Base-by-base conservation (phyloP, 2,329 filamentous ascomycete genomes). In the Botryotinia convoluta region DNA sequence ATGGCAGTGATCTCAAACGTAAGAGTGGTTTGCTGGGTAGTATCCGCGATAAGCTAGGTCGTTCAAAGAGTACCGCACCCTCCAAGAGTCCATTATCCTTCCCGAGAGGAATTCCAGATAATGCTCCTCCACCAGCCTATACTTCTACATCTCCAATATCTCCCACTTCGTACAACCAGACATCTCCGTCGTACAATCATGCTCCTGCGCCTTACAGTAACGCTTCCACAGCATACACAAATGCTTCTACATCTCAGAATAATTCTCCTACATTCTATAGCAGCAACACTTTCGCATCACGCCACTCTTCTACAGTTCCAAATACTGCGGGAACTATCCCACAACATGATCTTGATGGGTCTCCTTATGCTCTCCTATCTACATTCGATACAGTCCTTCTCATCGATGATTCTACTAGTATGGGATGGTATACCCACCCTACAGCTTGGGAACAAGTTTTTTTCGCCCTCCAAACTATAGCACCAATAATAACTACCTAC, bases 331-430 rank as follows among this genome's bases (percentile, higher is more conserved):
- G 29, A 42, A 26, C n/a, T 42, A 14, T 22, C 12, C 65, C 65
- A 9, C 48, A 37, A 39, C 65, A 68, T 68, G 65, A 57, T 6
- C 69, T 51, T 2, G 44, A 62, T 26, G 32, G 51, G 67, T 75
- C 79, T 64, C 88, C 86, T 2, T 96, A 93, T 80, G 87, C 90
- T 3, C 97, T 97, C 80, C 89, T 98, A 8, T 81, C 83, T 60
- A 86, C 86, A 26, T 98, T 97, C 80, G 94, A 98, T 83, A 98
- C 94, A 45, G 84, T 95, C 72, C 95, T 98, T 81, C 83, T 98
- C 1, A 93, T 98, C 80, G 95, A 98, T 80, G 95, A 98, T 84
- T 94, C 91, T n/a, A 89, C 90, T 8, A 95, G 92, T 78, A 98
- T 98, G 95, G 84, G 85, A 26, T 80, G 84, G 51, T 4, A 37